A percentile compares a stretch with the other conserved stretches of the same genome.
Conservation (phyloP, 495 filamentous ascomycete species). For the Neurospora cerealis region DNA sequence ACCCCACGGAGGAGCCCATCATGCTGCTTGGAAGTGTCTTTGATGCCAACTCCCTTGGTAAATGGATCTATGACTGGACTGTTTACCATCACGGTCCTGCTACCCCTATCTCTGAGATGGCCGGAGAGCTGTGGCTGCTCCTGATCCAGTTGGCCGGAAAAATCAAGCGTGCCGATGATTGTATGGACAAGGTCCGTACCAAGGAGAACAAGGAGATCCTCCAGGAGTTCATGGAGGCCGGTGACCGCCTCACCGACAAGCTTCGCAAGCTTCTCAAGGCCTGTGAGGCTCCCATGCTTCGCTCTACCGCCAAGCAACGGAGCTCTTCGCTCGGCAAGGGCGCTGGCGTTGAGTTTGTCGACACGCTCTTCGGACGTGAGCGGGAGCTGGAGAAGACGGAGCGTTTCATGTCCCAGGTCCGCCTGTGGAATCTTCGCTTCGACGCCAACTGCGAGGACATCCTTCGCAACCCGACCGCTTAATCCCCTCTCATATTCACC, state of each 20-base stretch:
- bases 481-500: constrained; percentile 11
- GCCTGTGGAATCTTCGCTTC: constrained; percentile 91
- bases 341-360: constrained; percentile 91
- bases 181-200: constrained; percentile 59
- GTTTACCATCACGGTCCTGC: constrained; percentile 81
- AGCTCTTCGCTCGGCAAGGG: constrained; percentile 81
- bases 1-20: constrained; percentile 84
- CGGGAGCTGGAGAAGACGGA: constrained; percentile 89
- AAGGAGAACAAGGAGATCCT: constrained; percentile 69
- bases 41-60: constrained; percentile 92
- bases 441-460: constrained; percentile 96
- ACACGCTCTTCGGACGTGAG: constrained; percentile 91
- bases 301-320: constrained; percentile 44
- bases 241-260: constrained; percentile 76
- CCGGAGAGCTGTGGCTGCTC: constrained; percentile 90
- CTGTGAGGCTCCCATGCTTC: constrained; percentile 85
- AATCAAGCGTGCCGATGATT: constrained; percentile 83
- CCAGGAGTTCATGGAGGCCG: constrained; percentile 85
- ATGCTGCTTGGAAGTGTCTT: constrained; percentile 92
- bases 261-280: constrained; percentile 80
- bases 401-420: constrained; percentile 83
- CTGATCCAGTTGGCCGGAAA: constrained; percentile 95
- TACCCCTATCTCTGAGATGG: constrained; percentile 83
- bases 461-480: constrained; percentile 48
- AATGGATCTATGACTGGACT: constrained; percentile 99